Conservation (phyloP, 257 asterid species). For the Salvia hispanica region DNA sequence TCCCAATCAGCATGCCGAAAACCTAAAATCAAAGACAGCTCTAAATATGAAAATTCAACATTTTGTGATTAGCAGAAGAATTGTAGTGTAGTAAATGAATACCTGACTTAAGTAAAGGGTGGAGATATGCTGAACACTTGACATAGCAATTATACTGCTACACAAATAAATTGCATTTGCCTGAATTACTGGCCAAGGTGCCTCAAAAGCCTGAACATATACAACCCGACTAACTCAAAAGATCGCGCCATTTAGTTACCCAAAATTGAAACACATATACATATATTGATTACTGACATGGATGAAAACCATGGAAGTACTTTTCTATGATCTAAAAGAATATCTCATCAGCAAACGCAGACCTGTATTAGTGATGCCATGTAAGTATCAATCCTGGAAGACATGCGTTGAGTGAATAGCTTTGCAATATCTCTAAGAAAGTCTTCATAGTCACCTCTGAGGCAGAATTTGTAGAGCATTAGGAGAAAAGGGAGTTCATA, state of each 20-base stretch:
- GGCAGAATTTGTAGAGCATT: conserved; percentile 12
- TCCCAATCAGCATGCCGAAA: conserved; percentile 73
- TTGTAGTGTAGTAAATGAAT: conserved; percentile 16
- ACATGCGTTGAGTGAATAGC: conserved; percentile 66
- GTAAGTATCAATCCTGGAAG: conserved; percentile 75
- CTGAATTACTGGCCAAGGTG: conserved; percentile 97
- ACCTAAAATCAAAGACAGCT: conserved; percentile 49
- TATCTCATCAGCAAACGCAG: neutral
- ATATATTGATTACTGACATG: neutral
- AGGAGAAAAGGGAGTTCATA: conserved; percentile 8
- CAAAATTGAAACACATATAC: no score
- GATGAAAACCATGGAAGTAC: no score
- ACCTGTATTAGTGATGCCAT: conserved; percentile 96
- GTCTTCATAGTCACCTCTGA: conserved; percentile 92
- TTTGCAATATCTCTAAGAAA: conserved; percentile 85
- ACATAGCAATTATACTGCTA: conserved; percentile 74
- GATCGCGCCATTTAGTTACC: no score
- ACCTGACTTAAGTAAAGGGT: conserved; percentile 81
- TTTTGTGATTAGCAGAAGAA: neutral
- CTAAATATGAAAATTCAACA: neutral
- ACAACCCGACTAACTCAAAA: conserved; percentile 21
- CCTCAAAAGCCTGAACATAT: conserved; percentile 85
- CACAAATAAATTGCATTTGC: conserved; percentile 91
- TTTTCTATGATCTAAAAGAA: no score
- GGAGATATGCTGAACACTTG: conserved; percentile 70